Conservation (phyloP, 257 asterid genomes). For the Salvia rosmarinus region DNA sequence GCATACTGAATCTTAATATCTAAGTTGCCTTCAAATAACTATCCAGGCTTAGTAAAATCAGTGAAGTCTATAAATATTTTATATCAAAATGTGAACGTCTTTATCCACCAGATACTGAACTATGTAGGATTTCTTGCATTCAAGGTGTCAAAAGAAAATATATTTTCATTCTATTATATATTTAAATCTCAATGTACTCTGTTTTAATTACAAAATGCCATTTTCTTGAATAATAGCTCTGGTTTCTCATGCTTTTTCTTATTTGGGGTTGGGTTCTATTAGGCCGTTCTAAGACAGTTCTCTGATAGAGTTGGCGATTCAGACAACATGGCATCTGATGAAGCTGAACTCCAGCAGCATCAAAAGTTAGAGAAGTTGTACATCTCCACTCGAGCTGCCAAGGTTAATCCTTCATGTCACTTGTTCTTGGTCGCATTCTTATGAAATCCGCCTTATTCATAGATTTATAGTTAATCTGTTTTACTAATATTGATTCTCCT, state of each 20-base stretch:
- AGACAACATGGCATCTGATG: constrained; percentile 48
- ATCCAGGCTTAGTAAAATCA: neutral
- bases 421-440: neutral
- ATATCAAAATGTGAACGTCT: neutral
- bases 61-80: neutral
- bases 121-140: neutral
- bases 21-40: neutral
- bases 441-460: too few species aligned
- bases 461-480: neutral
- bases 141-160: neutral
- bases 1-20: neutral
- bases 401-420: constrained; percentile 49
- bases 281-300: constrained; percentile 76
- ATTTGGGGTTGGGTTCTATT: neutral
- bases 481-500: neutral
- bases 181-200: neutral
- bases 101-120: neutral
- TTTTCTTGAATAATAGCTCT: neutral
- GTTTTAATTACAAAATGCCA: neutral
- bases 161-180: neutral
- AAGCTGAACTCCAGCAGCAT: constrained; percentile 56
- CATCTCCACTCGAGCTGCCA: constrained; percentile 75
- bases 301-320: constrained; percentile 59
- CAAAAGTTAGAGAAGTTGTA: constrained; percentile 65
- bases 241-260: neutral